These are phyloP conservation scores for Picochlorum sp. DNA, from an alignment of 139 green algal genomes.

Conservation along the genomic window DNA sequence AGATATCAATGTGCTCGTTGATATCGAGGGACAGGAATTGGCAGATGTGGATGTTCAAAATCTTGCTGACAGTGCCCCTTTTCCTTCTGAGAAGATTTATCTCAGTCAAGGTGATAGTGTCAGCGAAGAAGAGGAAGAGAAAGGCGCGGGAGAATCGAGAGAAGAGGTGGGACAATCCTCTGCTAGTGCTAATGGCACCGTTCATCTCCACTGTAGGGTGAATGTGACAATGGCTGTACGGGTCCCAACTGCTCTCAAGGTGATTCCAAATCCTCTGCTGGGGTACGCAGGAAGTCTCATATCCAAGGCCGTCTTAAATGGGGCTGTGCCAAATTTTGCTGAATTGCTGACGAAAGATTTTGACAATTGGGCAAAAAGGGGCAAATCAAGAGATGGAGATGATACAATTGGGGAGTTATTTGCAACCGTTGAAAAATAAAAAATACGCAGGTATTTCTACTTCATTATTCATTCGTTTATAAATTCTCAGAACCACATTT, in stretches of 20 bases:
- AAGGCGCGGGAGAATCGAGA: not conserved
- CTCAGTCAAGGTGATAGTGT: slow-evolving; percentile 2
- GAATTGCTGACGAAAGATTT: slow-evolving; percentile 24
- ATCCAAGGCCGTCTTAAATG: slow-evolving; percentile 9
- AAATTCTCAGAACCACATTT: not conserved
- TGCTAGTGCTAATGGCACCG: no score
- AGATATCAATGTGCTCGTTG: not conserved
- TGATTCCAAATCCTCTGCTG: slow-evolving; percentile 27
- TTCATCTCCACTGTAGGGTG: slow-evolving; percentile 15
- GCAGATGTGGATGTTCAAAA: not conserved
- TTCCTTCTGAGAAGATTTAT: slow-evolving; percentile 8
- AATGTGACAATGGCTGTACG: slow-evolving; percentile 21
- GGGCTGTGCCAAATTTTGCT: slow-evolving; percentile 25
- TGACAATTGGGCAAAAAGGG: slow-evolving; percentile 8
- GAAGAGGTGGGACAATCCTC: not conserved
- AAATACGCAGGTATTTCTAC: no score
- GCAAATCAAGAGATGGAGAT: slow-evolving; percentile 8
- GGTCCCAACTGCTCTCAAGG: slow-evolving; percentile 14
- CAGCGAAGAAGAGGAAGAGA: slow-evolving; percentile 5
- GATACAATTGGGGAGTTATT: slow-evolving; percentile 1
- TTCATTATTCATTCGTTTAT: slow-evolving; percentile 5
- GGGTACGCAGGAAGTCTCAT: slow-evolving; percentile 21
- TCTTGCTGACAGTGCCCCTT: not conserved
- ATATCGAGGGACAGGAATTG: not conserved
- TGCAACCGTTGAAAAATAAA: not conserved